Percentiles rank a stretch among this genome's conserved stretches.
phyloP scores from a whole-genome alignment of 2,329 filamentous ascomycete species.

The Periconia sp. region DNA sequence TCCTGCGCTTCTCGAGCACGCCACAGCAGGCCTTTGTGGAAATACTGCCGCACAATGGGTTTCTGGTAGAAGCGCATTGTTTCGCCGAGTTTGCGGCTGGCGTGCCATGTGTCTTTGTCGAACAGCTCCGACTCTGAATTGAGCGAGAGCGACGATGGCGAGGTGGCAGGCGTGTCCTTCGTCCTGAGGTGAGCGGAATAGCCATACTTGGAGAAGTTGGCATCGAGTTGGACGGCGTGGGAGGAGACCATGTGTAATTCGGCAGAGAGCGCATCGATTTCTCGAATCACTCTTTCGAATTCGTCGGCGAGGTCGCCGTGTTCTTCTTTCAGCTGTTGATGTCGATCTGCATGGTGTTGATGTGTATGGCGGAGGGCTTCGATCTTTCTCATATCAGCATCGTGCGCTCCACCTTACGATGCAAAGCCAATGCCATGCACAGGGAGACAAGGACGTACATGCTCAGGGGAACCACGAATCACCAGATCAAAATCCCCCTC shows the following conservation, averaged over 20 bases:
- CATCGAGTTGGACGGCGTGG: conserved; percentile 62
- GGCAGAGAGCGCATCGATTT: conserved; percentile 58
- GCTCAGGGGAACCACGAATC: conserved; percentile 62
- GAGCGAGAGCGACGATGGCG: conserved; percentile 1
- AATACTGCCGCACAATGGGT: conserved; percentile 69
- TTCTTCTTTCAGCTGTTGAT: conserved; percentile 54
- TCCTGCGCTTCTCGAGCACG: conserved; percentile 64
- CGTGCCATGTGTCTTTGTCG: conserved; percentile 46
- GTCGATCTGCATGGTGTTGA: conserved; percentile 58
- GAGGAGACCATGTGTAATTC: conserved; percentile 63
- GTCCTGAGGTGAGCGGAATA: conserved; percentile 63
- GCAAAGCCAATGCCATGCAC: background rate
- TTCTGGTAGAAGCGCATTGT: conserved; percentile 64
- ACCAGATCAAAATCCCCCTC: conserved; percentile 60
- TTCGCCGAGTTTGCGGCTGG: conserved; percentile 45
- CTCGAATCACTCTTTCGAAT: conserved; percentile 61
- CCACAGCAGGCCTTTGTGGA: conserved; percentile 70
- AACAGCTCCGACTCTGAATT: conserved; percentile 26
- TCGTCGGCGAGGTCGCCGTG: conserved; percentile 61
- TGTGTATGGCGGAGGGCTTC: conserved; percentile 59
- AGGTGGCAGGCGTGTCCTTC: conserved; percentile 23
- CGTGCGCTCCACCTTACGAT: background rate
- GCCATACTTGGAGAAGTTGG: conserved; percentile 69
- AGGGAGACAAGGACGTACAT: no score
- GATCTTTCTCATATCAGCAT: conserved; percentile 27